phyloP scores from a whole-genome alignment of 805 yeast genomes.

The Cyberlindnera petersonii region DNA sequence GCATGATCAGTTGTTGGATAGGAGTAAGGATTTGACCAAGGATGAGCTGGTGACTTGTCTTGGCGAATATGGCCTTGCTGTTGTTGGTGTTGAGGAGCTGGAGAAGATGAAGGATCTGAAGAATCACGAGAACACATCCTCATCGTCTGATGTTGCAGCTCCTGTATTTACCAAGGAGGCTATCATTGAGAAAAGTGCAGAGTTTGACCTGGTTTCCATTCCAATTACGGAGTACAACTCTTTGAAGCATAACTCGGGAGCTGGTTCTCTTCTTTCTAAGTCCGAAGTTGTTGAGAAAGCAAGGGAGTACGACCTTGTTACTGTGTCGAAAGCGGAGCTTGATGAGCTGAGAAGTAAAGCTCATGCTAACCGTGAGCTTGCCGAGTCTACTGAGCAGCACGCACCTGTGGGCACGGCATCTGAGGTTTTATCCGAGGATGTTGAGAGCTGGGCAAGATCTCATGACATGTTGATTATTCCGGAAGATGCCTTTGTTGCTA shows the following conservation, averaged over 20 bases:
- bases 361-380: slow-evolving; percentile 6
- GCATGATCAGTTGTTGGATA: slow-evolving; percentile 1
- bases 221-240: slow-evolving; percentile 7
- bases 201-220: slow-evolving; percentile 30
- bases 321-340: slow-evolving; percentile 34
- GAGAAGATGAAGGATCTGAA: slow-evolving; percentile 6
- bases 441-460: slow-evolving; percentile 35
- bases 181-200: slow-evolving; percentile 20
- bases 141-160: not conserved
- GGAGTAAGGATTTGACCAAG: slow-evolving; percentile 6
- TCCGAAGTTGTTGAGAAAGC: slow-evolving; percentile 27
- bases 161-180: slow-evolving; percentile 8
- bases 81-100: slow-evolving; percentile 3
- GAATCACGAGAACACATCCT: not conserved
- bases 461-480: slow-evolving; percentile 56
- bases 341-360: slow-evolving; percentile 29
- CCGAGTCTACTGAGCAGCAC: not conserved
- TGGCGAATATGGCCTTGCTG: not conserved
- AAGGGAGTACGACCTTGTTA: slow-evolving; percentile 31
- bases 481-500: slow-evolving; percentile 54
- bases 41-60: slow-evolving; percentile 8
- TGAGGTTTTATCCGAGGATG: slow-evolving; percentile 9
- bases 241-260: not conserved
- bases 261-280: slow-evolving; percentile 12
- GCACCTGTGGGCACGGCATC: not conserved